Base-by-base conservation (phyloP, 495 filamentous ascomycete genomes). In the Aspergillus kassunensis region DNA sequence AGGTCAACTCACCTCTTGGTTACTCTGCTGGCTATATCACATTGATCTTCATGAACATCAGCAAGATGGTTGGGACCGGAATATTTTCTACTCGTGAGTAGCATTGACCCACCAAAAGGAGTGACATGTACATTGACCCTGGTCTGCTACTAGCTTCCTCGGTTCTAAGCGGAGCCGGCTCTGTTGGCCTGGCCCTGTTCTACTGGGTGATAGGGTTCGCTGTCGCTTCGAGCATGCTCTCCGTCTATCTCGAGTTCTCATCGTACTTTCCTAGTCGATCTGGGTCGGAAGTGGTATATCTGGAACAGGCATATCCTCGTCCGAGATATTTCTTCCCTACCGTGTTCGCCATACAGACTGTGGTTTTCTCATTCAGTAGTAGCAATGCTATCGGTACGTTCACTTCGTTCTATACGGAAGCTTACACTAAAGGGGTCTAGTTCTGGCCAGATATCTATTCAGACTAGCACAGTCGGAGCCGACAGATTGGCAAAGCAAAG, bases 51-150 rank as follows among this genome's bases (percentile, higher is more conserved):
- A 62, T 87, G 21, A 86, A 86, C 51, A 56, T 87, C 21, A 81
- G 77, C 53, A 77, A 80, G 60, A 87, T 86, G 81, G 76, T 87
- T 48, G 83, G 83, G 0, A 85, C 82, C 0, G 82, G 83, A 11
- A 74, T 87, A 3, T 87, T 81, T 62, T 82, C 81, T 15, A 85
- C 82, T 6, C 82, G 80, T 83, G 44, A 57, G 80, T 63, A 13
- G 39, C 21, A 13, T 25, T 12, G 29, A 8, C 10, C 25, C 15
- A 10, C 12, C 16, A 27, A 16, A 11, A 2, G 5, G 6, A 34
- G 20, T 27, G 21, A 18, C 4, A 7, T 24, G 35, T 12, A 9
- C 7, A 24, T 6, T 34, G 21, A 33, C 49, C n/a, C 6, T 12
- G 24, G 19, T 33, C 19, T 30, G 25, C 11, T 18, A 51, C 40